Conservation (phyloP, 148 eudicot genomes). For the Selenicereus undatus region DNA sequence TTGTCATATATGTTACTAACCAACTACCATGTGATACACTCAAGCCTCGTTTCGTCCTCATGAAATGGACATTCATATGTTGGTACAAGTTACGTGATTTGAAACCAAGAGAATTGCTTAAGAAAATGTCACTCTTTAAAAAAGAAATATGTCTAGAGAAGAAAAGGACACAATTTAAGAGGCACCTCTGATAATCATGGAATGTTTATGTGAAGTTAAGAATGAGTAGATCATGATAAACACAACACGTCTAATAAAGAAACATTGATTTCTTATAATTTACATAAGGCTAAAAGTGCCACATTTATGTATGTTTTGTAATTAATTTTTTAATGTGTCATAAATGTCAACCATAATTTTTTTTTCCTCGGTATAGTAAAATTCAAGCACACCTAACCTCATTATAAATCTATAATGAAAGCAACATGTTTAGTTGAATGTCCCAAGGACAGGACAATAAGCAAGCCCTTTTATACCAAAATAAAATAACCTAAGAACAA, state of each 20-base stretch:
- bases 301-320: background rate
- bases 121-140: background rate
- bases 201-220: background rate
- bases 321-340: background rate
- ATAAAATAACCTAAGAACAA: slow-evolving; percentile 1
- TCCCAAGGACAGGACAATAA: slow-evolving; percentile 13
- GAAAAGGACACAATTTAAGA: background rate
- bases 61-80: background rate
- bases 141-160: background rate
- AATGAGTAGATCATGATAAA: background rate
- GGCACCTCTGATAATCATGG: background rate
- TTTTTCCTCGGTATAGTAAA: background rate
- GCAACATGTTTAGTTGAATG: background rate
- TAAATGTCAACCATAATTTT: background rate
- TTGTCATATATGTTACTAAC: background rate
- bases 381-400: slow-evolving; percentile 9
- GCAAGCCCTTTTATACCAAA: slow-evolving; percentile 15
- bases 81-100: background rate
- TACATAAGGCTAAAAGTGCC: slow-evolving; percentile 1
- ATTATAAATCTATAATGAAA: background rate
- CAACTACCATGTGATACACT: no score
- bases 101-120: background rate
- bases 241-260: background rate
- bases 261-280: background rate
- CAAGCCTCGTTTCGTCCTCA: background rate